These are phyloP conservation scores for Pisolithus thermaeus DNA, from an alignment of 1,284 basidiomycete species.

Conservation along the genomic window DNA sequence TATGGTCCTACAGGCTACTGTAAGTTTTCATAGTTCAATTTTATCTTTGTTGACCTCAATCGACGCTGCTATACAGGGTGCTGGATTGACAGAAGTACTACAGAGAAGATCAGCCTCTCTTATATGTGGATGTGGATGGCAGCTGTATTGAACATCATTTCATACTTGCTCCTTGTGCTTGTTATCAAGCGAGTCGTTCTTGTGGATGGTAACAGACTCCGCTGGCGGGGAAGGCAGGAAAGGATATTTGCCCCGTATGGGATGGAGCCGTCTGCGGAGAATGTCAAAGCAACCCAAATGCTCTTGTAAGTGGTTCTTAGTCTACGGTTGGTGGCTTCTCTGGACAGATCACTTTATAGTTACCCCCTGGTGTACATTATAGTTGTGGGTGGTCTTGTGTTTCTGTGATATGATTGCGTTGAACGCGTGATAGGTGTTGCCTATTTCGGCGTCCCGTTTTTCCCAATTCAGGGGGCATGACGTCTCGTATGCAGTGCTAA, in stretches of 20 bases:
- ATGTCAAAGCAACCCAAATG: constrained; percentile 39
- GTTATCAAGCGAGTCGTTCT: constrained; percentile 33
- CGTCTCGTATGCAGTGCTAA: constrained; percentile 37
- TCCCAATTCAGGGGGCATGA: constrained; percentile 30
- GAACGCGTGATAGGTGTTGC: constrained; percentile 31
- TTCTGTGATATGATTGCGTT: background rate
- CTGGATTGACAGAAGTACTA: constrained; percentile 38
- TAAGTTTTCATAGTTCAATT: constrained; percentile 16
- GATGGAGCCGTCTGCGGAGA: background rate
- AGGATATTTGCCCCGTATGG: constrained; percentile 1
- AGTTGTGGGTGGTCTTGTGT: constrained; percentile 13
- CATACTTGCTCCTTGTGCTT: constrained; percentile 36
- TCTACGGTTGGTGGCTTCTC: background rate
- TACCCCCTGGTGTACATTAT: constrained; percentile 33
- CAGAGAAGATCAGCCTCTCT: constrained; percentile 24
- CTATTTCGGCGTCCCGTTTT: constrained; percentile 44
- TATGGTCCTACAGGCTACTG: constrained; percentile 41
- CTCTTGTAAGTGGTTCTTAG: constrained; percentile 38
- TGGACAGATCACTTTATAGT: constrained; percentile 10
- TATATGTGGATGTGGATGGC: constrained; percentile 45
- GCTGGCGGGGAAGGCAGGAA: constrained; percentile 11
- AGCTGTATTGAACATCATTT: constrained; percentile 34
- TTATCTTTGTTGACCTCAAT: background rate
- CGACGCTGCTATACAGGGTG: constrained; percentile 36
- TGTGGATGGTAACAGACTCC: constrained; percentile 24